Base-by-base conservation (phyloP, 768 basidiomycete species). In the Holtermanniella nyarrowii region DNA sequence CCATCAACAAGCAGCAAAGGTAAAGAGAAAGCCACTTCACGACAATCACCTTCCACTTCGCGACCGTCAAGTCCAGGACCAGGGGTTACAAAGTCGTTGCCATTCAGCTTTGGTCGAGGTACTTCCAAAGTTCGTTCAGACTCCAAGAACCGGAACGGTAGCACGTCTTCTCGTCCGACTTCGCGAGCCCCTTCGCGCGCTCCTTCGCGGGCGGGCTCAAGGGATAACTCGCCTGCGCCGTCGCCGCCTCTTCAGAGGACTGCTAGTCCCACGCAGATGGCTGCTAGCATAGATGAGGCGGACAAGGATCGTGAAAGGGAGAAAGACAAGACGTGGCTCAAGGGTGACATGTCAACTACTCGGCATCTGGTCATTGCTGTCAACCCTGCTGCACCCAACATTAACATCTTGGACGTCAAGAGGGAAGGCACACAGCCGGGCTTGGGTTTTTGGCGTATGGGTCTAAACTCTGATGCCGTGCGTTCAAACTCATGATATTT, bases 341-440 rank as follows among this genome's bases (percentile, higher is more conserved):
- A 65, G 44, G 66, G 65, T 1, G 61, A 66, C 47, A 42, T 70
- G 26, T 41, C 43, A 18, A 54, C 63, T 23, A 56, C 53, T 20
- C 47, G 59, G 40, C 47, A 44, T 27, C 41, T 70, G 51, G 49
- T 68, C 42, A 52, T 70, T 2, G 63, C 63, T 43, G 66, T 63
- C 12, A 68, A 65, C 45, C 63, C 66, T 37, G 16, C 7, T 16
- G 31, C 10, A 16, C 31, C 31, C 10, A 7, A 7, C 10, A 16
- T 37, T 16, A 37, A 37, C 31, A 16, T 37, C 31, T 37, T 37
- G 31, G 31, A 37, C 31, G 31, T 37, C 31, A 37, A 37, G 10
- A 37, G 16, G 31, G 10, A 37, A 16, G 31, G 31, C 31, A 37
- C 31, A 37, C 31, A 37, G 16, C 7, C 31, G 37, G 59, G 59